Evolutionary conservation across 2,329 filamentous ascomycete species (phyloP).

Genomic region (Aspergillus ochraceoroseus): DNA sequence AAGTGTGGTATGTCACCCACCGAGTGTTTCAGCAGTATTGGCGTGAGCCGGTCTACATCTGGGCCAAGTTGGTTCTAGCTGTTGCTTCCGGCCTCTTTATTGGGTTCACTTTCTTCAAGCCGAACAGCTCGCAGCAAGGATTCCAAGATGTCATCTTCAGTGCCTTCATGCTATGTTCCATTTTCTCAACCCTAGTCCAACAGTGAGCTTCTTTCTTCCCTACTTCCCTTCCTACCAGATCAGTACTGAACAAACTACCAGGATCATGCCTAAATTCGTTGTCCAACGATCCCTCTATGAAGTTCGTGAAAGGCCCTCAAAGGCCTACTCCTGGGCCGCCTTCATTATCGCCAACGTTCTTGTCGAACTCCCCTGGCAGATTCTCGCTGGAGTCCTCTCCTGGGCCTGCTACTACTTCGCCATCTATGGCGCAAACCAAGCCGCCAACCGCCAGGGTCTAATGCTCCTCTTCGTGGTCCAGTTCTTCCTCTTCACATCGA

Average conservation of each 20-base stretch:
- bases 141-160: constrained; percentile 82
- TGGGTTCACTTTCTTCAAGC: constrained; percentile 72
- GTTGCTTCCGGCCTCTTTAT: constrained; percentile 63
- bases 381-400: constrained; percentile 66
- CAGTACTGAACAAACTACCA: constrained; percentile 6
- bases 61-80: constrained; percentile 71
- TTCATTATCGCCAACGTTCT: constrained; percentile 80
- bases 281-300: constrained; percentile 77
- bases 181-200: constrained; percentile 53
- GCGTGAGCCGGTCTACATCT: constrained; percentile 81
- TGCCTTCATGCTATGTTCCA: constrained; percentile 68
- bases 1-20: constrained; percentile 61
- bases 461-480: constrained; percentile 72
- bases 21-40: constrained; percentile 87
- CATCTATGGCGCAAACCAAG: constrained; percentile 56
- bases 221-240: constrained; percentile 47
- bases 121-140: constrained; percentile 67
- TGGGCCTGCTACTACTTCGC: constrained; percentile 84
- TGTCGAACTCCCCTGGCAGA: constrained; percentile 82
- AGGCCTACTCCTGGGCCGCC: constrained; percentile 78
- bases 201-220: constrained; percentile 45
- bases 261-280: constrained; percentile 74
- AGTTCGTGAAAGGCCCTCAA: constrained; percentile 75
- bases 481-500: constrained; percentile 76
- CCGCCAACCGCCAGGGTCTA: constrained; percentile 65